Conservation (phyloP, 2,329 filamentous ascomycete species). For the Lasiodiplodia sp. region DNA sequence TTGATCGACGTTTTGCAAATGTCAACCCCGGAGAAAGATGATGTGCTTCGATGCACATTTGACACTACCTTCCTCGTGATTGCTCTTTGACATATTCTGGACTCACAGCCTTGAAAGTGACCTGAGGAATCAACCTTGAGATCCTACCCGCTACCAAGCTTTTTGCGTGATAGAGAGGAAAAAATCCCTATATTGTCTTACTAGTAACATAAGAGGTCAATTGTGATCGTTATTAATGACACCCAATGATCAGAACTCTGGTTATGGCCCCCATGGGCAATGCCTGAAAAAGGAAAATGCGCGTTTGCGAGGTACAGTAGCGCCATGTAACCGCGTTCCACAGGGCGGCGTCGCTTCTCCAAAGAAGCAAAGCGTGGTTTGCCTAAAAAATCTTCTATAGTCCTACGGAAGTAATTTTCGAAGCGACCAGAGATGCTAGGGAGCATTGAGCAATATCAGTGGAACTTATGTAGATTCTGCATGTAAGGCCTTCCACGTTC, state of each 20-base stretch:
- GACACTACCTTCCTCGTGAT: neutral
- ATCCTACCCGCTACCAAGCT: neutral
- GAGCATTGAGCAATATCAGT: neutral
- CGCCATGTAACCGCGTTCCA: neutral
- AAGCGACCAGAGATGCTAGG: neutral
- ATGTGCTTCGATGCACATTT: neutral
- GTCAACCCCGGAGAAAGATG: neutral
- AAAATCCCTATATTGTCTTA: neutral
- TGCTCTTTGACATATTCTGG: neutral
- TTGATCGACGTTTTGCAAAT: neutral
- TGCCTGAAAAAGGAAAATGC: conserved; percentile 1
- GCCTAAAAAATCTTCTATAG: neutral
- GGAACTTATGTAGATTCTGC: neutral
- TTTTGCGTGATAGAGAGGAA: neutral
- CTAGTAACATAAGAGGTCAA: neutral
- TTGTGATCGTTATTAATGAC: neutral
- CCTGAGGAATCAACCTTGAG: neutral
- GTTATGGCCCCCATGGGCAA: neutral
- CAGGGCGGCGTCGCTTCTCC: neutral
- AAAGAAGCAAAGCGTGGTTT: neutral
- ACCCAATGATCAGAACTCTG: neutral
- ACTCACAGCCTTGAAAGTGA: neutral
- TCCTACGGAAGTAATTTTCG: neutral
- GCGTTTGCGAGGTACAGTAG: neutral
- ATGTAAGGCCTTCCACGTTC: neutral